Conservation (phyloP, 306 rosid genomes). For the Fagus crenata region DNA sequence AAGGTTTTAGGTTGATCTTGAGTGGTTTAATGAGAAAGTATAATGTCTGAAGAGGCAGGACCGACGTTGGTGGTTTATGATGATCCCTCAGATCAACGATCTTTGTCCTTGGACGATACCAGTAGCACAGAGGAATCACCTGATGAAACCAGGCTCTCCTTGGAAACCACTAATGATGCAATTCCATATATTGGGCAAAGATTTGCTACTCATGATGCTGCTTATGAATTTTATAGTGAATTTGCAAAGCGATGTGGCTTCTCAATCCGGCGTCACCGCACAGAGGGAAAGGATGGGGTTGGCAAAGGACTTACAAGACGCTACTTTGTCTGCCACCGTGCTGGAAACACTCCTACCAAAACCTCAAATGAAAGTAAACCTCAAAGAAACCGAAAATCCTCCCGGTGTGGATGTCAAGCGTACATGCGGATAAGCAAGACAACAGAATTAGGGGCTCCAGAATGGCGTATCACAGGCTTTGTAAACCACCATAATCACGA, state of each 20-base stretch:
- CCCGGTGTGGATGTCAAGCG: slow-evolving; percentile 94
- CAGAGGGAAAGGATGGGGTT: slow-evolving; percentile 94
- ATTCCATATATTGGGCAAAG: slow-evolving; percentile 86
- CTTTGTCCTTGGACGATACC: slow-evolving; percentile 69
- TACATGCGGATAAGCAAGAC: slow-evolving; percentile 92
- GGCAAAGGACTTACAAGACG: slow-evolving; percentile 95
- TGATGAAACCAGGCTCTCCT: slow-evolving; percentile 64
- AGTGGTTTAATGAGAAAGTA: slow-evolving; percentile 27
- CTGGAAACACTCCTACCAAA: slow-evolving; percentile 89
- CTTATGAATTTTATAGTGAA: slow-evolving; percentile 82
- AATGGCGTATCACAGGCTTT: slow-evolving; percentile 96
- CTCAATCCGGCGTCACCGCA: slow-evolving; percentile 90
- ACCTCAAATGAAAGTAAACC: slow-evolving; percentile 71
- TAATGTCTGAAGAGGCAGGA: slow-evolving; percentile 81
- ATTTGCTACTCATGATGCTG: slow-evolving; percentile 85
- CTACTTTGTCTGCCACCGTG: slow-evolving; percentile 94
- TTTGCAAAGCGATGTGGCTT: slow-evolving; percentile 85
- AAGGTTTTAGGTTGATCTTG: slow-evolving; percentile 21
- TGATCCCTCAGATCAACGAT: slow-evolving; percentile 85
- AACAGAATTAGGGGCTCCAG: slow-evolving; percentile 73
- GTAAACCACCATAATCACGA: slow-evolving; percentile 93
- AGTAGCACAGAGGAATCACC: slow-evolving; percentile 93
- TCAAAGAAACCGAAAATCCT: slow-evolving; percentile 87
- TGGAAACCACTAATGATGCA: slow-evolving; percentile 58
- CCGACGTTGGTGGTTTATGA: slow-evolving; percentile 70